Percentiles rank a stretch among this genome's conserved stretches.
These are phyloP conservation scores for Hymenoscyphus salicellus DNA, from an alignment of 2,329 filamentous ascomycete genomes.

Conservation along the genomic window DNA sequence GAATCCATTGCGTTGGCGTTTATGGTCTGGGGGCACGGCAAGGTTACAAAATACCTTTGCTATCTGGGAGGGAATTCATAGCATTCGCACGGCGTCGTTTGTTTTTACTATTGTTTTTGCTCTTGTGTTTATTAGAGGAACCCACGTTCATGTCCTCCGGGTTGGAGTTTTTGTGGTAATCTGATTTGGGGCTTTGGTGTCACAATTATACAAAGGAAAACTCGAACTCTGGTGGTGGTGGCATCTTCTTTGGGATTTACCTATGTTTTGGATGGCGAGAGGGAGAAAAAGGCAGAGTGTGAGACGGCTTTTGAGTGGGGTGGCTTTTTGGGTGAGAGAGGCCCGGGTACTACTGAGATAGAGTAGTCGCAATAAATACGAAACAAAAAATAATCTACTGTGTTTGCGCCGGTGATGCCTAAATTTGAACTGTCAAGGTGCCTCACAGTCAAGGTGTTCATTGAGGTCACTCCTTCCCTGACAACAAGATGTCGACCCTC, in stretches of 20 bases:
- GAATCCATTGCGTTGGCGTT: constrained; percentile 18
- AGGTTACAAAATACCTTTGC: background rate
- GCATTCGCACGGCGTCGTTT: background rate
- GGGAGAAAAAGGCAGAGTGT: background rate
- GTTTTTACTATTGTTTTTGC: background rate
- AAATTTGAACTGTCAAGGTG: no score
- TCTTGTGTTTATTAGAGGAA: constrained; percentile 1
- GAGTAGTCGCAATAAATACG: no score
- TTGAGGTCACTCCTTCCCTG: no score
- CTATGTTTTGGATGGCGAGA: background rate
- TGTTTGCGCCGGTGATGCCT: no score
- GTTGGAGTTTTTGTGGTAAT: background rate
- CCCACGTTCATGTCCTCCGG: background rate
- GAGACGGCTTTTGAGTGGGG: background rate
- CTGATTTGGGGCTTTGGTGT: background rate
- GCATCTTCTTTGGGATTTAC: background rate
- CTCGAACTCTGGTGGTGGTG: background rate
- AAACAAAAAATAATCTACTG: no score
- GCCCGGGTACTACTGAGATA: no score
- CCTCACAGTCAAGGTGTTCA: no score
- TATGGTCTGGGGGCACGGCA: background rate
- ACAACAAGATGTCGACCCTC: no score
- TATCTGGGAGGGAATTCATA: background rate
- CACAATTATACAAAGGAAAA: background rate
- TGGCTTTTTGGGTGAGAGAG: no score